Conservation (phyloP, 352 stramenopile genomes). For the Blastocystis sp. region DNA sequence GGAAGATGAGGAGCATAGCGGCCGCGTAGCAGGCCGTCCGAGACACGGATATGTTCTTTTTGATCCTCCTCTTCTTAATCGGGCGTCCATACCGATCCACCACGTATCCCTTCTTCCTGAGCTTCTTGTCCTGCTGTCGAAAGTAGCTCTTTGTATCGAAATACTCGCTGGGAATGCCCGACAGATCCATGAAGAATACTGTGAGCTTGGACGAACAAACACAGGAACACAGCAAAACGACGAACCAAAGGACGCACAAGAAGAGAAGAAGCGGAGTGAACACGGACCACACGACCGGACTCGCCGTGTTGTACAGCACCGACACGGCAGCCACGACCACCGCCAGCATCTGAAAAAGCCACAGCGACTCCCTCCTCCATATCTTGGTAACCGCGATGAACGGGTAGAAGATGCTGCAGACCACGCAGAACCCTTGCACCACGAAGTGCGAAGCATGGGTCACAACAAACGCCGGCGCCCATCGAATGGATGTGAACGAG, state of each 20-base stretch:
- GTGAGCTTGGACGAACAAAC: not conserved
- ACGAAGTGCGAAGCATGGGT: constrained; percentile 16
- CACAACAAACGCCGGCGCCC: constrained; percentile 50
- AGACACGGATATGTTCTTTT: not conserved
- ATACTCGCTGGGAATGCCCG: constrained; percentile 51
- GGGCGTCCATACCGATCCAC: constrained; percentile 42
- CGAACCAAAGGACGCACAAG: not conserved
- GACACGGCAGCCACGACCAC: constrained; percentile 1
- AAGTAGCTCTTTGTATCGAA: constrained; percentile 49
- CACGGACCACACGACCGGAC: constrained; percentile 51
- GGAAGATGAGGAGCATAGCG: not conserved
- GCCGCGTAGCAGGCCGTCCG: not conserved
- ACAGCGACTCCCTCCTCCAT: not conserved
- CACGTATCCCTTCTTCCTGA: constrained; percentile 7
- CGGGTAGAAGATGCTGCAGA: constrained; percentile 18
- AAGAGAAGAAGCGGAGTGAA: constrained; percentile 57
- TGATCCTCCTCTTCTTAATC: constrained; percentile 40
- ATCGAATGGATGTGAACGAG: constrained; percentile 33
- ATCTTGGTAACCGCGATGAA: not conserved
- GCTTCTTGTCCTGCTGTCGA: not conserved
- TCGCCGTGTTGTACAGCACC: constrained; percentile 30
- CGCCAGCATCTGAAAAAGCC: not conserved
- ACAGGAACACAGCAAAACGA: not conserved
- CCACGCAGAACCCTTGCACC: constrained; percentile 2
- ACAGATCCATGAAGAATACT: constrained; percentile 28